Evolutionary conservation across 192 early-diverging fungal species (phyloP).

Genomic region (Dimargaris cristalligena): DNA sequence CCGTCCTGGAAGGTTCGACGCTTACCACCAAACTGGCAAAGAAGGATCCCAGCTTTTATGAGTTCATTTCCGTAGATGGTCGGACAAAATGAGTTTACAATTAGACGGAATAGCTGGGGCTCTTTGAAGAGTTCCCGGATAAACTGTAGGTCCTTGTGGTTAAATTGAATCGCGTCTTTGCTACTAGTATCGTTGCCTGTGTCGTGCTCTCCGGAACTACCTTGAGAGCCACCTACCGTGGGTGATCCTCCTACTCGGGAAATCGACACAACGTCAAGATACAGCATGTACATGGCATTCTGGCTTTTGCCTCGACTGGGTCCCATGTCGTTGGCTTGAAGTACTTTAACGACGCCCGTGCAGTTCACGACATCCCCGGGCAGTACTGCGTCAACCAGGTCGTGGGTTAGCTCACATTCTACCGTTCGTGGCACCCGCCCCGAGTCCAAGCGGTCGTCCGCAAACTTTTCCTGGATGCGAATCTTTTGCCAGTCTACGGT

Average conservation of each 20-base stretch:
- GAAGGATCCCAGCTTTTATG: constrained; percentile 67
- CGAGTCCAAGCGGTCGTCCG: constrained; percentile 48
- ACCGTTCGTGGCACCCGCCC: constrained; percentile 58
- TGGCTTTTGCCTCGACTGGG: constrained; percentile 22
- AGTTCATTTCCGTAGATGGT: constrained; percentile 69
- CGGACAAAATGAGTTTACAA: constrained; percentile 69
- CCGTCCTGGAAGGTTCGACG: constrained; percentile 18
- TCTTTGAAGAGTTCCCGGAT: constrained; percentile 43
- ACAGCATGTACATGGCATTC: constrained; percentile 54
- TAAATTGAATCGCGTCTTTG: constrained; percentile 54
- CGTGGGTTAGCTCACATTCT: constrained; percentile 56
- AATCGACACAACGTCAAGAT: constrained; percentile 50
- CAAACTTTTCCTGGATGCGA: constrained; percentile 64
- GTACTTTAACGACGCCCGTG: constrained; percentile 61
- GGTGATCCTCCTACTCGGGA: constrained; percentile 36
- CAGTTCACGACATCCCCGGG: constrained; percentile 71
- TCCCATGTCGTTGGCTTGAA: constrained; percentile 28
- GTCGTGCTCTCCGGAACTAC: constrained; percentile 16
- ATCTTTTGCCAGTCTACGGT: constrained; percentile 68
- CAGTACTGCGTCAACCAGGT: constrained; percentile 56
- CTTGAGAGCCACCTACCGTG: constrained; percentile 15
- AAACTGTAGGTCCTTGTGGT: constrained; percentile 49
- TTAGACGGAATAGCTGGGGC: constrained; percentile 44
- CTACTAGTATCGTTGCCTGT: constrained; percentile 27
- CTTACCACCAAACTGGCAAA: constrained; percentile 56